A percentile compares a stretch with the other conserved stretches of the same genome.
Conservation (phyloP, 1,284 basidiomycete species). For the Blastosporella zonata region DNA sequence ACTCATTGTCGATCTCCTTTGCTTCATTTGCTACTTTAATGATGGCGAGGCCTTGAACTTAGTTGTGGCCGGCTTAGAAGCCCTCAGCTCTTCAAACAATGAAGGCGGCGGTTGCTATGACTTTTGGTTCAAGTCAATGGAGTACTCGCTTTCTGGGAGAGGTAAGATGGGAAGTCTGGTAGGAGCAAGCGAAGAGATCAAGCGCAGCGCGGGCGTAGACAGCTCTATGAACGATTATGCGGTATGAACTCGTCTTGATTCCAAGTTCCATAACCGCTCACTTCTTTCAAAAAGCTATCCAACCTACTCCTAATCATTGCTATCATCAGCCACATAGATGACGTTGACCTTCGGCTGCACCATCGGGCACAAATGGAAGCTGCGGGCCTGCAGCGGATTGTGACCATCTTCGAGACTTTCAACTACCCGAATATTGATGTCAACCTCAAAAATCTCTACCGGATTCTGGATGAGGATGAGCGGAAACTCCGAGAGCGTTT, state of each 20-base stretch:
- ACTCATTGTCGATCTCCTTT: slow-evolving; percentile 75
- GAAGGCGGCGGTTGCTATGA: slow-evolving; percentile 68
- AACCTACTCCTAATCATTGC: slow-evolving; percentile 73
- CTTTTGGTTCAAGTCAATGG: slow-evolving; percentile 88
- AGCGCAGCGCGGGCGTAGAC: slow-evolving; percentile 61
- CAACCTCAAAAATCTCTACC: slow-evolving; percentile 68
- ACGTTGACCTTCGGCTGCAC: slow-evolving; percentile 82
- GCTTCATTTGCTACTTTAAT: slow-evolving; percentile 63
- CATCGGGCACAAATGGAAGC: slow-evolving; percentile 88
- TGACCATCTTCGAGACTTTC: slow-evolving; percentile 72
- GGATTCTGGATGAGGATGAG: slow-evolving; percentile 77
- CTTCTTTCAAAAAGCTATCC: slow-evolving; percentile 42
- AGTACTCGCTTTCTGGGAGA: slow-evolving; percentile 75
- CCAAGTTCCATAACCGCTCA: background rate
- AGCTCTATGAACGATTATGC: slow-evolving; percentile 80
- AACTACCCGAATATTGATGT: slow-evolving; percentile 63
- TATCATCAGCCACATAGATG: slow-evolving; percentile 63
- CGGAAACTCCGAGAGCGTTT: slow-evolving; percentile 73
- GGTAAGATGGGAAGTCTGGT: slow-evolving; percentile 96
- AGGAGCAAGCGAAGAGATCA: slow-evolving; percentile 89
- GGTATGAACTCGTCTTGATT: slow-evolving; percentile 43
- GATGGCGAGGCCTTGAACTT: slow-evolving; percentile 50
- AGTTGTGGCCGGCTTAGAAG: slow-evolving; percentile 62
- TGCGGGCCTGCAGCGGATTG: slow-evolving; percentile 76
- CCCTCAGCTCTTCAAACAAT: slow-evolving; percentile 64